Evolutionary conservation across 331 rosid species (phyloP), one percentile per base, ranked within the genome.

Genomic region (Rosa hybrid): DNA sequence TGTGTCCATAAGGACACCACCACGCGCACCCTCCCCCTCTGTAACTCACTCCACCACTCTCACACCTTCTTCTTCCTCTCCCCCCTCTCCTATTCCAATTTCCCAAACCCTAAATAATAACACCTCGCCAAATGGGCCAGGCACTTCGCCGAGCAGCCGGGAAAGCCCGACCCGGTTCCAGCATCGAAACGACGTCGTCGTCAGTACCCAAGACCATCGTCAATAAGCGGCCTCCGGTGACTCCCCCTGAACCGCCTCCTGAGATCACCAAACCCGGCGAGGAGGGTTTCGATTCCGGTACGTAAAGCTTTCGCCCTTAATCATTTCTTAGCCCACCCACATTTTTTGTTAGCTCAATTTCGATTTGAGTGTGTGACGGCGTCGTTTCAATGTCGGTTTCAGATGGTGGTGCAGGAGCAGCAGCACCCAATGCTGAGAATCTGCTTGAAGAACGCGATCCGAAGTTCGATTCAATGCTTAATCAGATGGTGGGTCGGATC

Each of bases 91-190:
- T 11, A 3, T 41, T 38, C 8, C 39, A 25, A 41, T 21, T 21
- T 75, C 23, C 18, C 59, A 62, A 76, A 62, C 71, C 79, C 71
- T 25, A 27, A 41, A 23, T 5, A 25, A 0, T 17, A 8, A 41
- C 48, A 60, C 4, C 46, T 42, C 46, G 8, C 10, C 12, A 45
- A 73, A 96, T 93, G 98, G 99, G 97, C 71, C 98, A 93, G 97
- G 99, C 95, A 72, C 94, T 96, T 85, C 99, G 98, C 84, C 94
- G 97, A 85, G 99, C 97, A n/a, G 86, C 97, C 77, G 97, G 95
- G 42, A 91, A 91, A 87, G 80, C 90, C 76, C 90, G 87, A 44
- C 46, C 91, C 23, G 63, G 96, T 70, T 85, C 94, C 44, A 82
- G 76, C 42, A 41, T 82, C 30, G 84, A 92, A 60, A 21, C 91